phyloP scores from a whole-genome alignment of 331 rosid genomes.

The Prunus yedoensis region DNA sequence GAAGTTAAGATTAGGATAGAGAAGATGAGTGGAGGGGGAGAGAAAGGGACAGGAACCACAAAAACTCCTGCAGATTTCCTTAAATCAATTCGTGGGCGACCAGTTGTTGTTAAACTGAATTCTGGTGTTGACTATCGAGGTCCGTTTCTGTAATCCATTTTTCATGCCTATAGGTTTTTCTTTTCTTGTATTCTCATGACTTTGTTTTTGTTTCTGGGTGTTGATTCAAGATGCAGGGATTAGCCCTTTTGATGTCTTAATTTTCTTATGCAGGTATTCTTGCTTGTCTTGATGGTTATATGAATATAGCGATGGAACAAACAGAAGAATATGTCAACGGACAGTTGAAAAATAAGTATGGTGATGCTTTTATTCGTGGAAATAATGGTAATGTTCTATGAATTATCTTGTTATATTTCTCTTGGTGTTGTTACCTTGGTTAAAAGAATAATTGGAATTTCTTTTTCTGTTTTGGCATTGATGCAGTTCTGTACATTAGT shows the following conservation, averaged over 20 bases:
- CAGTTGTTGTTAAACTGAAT: constrained; percentile 74
- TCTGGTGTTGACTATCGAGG: constrained; percentile 97
- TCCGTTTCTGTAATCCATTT: constrained; percentile 14
- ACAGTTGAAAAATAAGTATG: constrained; percentile 91
- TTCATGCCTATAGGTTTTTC: neutral
- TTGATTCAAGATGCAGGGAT: neutral
- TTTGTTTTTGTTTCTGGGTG: neutral
- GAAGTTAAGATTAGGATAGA: neutral
- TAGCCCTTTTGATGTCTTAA: neutral
- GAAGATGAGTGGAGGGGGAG: constrained; percentile 60
- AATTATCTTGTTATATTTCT: neutral
- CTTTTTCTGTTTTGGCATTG: constrained; percentile 1
- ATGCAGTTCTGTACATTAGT: constrained; percentile 92
- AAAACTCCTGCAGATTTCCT: constrained; percentile 83
- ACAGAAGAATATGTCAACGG: constrained; percentile 96
- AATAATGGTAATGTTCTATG: constrained; percentile 64
- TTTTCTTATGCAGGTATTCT: constrained; percentile 47
- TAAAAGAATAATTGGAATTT: constrained; percentile 6
- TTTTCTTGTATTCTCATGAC: neutral
- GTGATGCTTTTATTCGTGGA: constrained; percentile 95
- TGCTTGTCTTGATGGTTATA: constrained; percentile 67
- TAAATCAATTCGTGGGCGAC: constrained; percentile 78
- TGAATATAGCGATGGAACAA: constrained; percentile 84
- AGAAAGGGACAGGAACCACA: constrained; percentile 55
- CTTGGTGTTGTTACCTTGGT: neutral